phyloP scores from a whole-genome alignment of 345 rosid species.

The Eucalyptus polybractea region DNA sequence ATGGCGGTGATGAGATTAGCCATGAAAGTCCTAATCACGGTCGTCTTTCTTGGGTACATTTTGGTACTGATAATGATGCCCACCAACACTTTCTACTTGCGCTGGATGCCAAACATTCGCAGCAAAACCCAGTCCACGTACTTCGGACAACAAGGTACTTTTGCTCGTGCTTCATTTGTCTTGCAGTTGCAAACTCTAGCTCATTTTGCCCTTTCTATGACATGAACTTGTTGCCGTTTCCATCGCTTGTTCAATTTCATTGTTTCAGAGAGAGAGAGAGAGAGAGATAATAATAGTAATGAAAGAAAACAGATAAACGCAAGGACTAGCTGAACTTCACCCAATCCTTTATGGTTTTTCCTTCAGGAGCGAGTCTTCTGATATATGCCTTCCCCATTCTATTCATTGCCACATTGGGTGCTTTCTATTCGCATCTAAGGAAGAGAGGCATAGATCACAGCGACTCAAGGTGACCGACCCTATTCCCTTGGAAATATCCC shows the following conservation, averaged over 20 bases:
- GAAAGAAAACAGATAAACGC: background rate
- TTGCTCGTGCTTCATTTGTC: background rate
- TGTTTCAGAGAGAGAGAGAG: background rate
- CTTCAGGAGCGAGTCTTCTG: constrained; percentile 10
- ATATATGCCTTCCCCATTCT: constrained; percentile 16
- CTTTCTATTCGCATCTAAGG: constrained; percentile 7
- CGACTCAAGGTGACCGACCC: background rate
- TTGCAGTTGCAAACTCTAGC: background rate
- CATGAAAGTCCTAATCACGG: background rate
- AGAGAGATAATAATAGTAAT: background rate
- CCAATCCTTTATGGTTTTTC: background rate
- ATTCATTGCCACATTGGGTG: constrained; percentile 16
- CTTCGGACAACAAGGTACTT: constrained; percentile 22
- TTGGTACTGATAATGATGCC: constrained; percentile 24
- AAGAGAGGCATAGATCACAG: background rate
- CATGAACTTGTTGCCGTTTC: background rate
- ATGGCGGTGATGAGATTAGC: background rate
- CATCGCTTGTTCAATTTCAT: background rate
- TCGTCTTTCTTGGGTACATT: constrained; percentile 18
- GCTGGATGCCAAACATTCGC: constrained; percentile 16
- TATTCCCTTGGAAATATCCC: background rate
- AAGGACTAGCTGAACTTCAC: background rate
- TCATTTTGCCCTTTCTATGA: background rate
- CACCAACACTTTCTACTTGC: constrained; percentile 7
- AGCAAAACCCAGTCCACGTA: constrained; percentile 6